phyloP scores from a whole-genome alignment of 2,329 filamentous ascomycete genomes.

The Phyllosticta citrichinensis region DNA sequence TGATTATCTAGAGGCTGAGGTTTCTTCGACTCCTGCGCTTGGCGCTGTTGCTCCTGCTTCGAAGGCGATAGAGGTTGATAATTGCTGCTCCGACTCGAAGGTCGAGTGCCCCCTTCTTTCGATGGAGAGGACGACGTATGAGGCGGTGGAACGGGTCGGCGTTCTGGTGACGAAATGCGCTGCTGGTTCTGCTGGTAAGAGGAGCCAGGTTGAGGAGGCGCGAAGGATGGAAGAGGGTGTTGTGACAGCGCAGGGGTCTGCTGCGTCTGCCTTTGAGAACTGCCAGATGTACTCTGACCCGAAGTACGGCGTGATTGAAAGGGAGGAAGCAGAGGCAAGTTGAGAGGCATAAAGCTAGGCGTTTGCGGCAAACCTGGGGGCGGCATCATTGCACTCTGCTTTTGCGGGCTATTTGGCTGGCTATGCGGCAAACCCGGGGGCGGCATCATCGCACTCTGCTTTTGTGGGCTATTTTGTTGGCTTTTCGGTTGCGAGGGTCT shows the following conservation, averaged over 20 bases:
- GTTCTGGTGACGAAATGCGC: background rate
- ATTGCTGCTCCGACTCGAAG: background rate
- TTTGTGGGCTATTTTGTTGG: background rate
- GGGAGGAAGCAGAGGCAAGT: slow-evolving; percentile 25
- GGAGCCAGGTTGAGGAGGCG: background rate
- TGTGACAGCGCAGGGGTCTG: slow-evolving; percentile 19
- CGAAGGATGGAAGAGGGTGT: slow-evolving; percentile 22
- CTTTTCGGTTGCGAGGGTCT: background rate
- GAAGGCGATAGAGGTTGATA: background rate
- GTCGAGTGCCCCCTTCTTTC: background rate
- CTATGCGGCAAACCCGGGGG: background rate
- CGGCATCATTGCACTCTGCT: background rate
- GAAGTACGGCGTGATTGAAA: slow-evolving; percentile 16
- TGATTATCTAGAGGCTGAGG: background rate
- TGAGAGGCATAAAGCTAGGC: slow-evolving; percentile 18
- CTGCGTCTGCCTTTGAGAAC: slow-evolving; percentile 7
- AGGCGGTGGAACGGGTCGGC: background rate
- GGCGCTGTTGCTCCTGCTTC: background rate
- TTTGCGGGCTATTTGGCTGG: background rate
- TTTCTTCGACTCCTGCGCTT: background rate
- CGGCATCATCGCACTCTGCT: background rate
- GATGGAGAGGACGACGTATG: background rate
- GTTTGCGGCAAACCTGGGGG: background rate
- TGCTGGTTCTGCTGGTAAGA: background rate
- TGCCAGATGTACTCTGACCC: slow-evolving; percentile 2